Base-by-base conservation (phyloP, 257 asterid genomes). In the Thymus quinquecostatus region DNA sequence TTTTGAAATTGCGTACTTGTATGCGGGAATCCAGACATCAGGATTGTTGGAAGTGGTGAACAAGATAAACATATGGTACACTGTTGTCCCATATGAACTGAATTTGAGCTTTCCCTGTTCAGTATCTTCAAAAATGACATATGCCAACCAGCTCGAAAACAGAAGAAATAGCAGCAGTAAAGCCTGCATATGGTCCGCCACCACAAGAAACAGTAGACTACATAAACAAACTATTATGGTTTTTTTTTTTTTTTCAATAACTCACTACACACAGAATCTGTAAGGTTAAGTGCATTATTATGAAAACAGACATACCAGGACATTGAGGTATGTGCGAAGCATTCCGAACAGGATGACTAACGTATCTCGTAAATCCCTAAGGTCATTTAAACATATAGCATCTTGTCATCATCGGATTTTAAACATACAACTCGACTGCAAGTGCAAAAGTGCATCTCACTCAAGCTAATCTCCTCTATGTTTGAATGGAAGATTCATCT, bases 21-120 rank as follows among this genome's bases (percentile, higher is more conserved):
- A 95, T 55, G 99, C 99, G 10, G 99, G 99, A 83, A 92, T 89
- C 99, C 99, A 95, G 71, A 88, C 97, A 83, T 92, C 99, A 54
- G 99, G 99, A 71, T 89, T 95, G 88, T 95, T 95, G 77, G 99
- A 95, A 67, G 99, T 95, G 54, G 99, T 95, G 81, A 92, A 95
- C 69, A 95, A 81, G 77, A 95, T 77, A 77, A 95, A 92, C 99
- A 95, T 92, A 69, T 92, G 89, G 83, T 89, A 89, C 76, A 89
- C 57, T 43, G 99, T 95, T 38, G 55, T 55, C 38, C 95, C 89
- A 64, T 82, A 92, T 28, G 99, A 92, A 63, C 90, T 82, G 83
- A 92, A 95, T 63, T 78, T 29, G 28, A 80, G 80, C 82, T 68
- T 88, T 81, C 98, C 99, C 77, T 95, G 99, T 28, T 65, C 86